These are phyloP conservation scores for Talaromyces stipitatus DNA, from an alignment of 495 filamentous ascomycete genomes.

Conservation along the genomic window DNA sequence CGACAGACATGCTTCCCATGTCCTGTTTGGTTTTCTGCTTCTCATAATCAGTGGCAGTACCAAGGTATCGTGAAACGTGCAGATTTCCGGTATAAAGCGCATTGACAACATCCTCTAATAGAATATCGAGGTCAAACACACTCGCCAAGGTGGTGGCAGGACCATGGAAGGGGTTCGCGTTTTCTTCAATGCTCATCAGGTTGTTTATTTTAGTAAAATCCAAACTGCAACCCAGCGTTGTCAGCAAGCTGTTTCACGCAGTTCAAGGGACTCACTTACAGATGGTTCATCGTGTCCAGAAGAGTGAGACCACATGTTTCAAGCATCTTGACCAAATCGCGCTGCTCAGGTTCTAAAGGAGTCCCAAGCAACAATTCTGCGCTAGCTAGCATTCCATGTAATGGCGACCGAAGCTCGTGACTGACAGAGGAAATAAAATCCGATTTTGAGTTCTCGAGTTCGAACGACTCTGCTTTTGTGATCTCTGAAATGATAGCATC, in stretches of 20 bases:
- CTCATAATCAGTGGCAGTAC: not conserved
- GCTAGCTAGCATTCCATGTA: not conserved
- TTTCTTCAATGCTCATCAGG: not conserved
- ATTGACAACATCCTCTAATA: not conserved
- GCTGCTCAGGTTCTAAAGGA: not conserved
- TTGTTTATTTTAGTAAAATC: not conserved
- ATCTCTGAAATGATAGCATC: conserved; percentile 56
- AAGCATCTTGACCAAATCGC: not conserved
- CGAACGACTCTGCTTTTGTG: conserved; percentile 40
- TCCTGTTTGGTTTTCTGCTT: not conserved
- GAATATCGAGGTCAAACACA: not conserved
- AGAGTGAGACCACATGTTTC: not conserved
- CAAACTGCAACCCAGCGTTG: not conserved
- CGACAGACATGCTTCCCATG: not conserved
- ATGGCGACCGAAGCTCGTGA: conserved; percentile 60
- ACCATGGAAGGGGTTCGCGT: not conserved
- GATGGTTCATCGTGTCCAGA: not conserved
- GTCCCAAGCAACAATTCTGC: not conserved
- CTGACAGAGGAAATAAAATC: conserved; percentile 67
- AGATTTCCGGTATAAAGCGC: not conserved
- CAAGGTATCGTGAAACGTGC: not conserved
- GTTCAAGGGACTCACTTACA: not conserved
- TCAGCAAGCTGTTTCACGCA: not conserved
- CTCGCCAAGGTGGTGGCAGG: not conserved
- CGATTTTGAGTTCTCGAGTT: conserved; percentile 50